Base-by-base conservation (phyloP, 2,329 filamentous ascomycete species). In the Neurospora sp. region DNA sequence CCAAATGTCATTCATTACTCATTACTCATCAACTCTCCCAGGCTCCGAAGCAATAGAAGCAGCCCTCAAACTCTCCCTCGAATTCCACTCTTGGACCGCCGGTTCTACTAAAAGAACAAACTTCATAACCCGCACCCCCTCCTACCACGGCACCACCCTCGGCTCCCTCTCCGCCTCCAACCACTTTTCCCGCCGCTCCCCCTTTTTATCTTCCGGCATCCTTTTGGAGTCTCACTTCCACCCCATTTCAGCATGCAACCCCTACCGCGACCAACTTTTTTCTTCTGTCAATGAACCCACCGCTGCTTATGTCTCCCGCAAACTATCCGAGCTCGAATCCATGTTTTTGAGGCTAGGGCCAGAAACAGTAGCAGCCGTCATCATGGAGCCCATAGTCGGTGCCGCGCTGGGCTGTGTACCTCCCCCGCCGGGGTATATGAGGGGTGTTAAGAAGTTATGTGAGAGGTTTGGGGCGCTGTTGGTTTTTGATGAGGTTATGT, bases 401-500 rank as follows among this genome's bases (percentile, higher is more conserved):
- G 88, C 90, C 6, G 86, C 90, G 1, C 81, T 93, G 0, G 92
- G 91, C 0, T 93, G 89, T 74, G 88, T 92, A 0, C 85, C 28
- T 33, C 28, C 28, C 28, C 28, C 28, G 5, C 28, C 82, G 0
- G 91, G 91, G 0, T 96, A 96, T 73, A 87, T 94, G 67, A 80
- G 82, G 68, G 90, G 89, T 0, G 87, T 95, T 79, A 86, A 86
- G 75, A 80, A 81, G 1, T 82, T 96, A 1, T 96, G 92, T 77
- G 85, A 90, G 68, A 87, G 86, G 71, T 84, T 95, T 75, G 91
- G 90, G 0, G 88, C 90, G 0, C 84, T 96, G 0, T 82, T 96
- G n/a, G 90, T 95, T 66, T 80, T 95, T 0, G 93, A 96, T 75
- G 92, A 95, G 68, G 84, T 93, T 66, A 92, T 93, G 90, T 90